Evolutionary conservation across 1,284 basidiomycete species (phyloP).

Genomic region (Melampsora allii-populina): DNA sequence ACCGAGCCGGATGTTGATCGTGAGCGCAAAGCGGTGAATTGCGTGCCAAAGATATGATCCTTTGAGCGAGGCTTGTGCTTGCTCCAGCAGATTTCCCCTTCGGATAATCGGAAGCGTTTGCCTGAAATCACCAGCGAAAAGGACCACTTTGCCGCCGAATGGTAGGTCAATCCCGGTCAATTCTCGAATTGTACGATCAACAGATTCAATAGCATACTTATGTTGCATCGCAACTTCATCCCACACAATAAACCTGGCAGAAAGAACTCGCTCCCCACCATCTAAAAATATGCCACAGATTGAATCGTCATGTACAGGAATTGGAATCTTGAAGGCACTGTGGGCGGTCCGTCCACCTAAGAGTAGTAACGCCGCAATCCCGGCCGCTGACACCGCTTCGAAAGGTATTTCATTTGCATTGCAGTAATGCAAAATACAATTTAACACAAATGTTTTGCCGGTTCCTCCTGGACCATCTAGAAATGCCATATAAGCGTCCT

Average conservation of each 20-base stretch:
- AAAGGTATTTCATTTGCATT: too few species aligned
- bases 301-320: not conserved
- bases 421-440: too few species aligned
- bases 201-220: not conserved
- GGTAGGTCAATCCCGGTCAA: not conserved
- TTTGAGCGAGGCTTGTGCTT: not conserved
- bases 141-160: not conserved
- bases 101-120: not conserved
- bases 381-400: too few species aligned
- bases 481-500: too few species aligned
- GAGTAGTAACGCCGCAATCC: too few species aligned
- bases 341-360: too few species aligned
- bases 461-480: too few species aligned
- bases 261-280: not conserved
- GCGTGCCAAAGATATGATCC: not conserved
- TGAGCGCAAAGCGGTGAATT: too few species aligned
- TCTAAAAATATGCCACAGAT: not conserved
- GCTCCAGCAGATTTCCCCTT: not conserved
- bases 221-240: conserved; percentile 9
- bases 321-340: conserved; percentile 46
- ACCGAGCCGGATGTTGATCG: too few species aligned
- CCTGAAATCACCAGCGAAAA: not conserved
- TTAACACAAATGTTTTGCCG: too few species aligned
- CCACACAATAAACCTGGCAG: not conserved
- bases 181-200: not conserved